Percentiles rank a stretch among this genome's conserved stretches.
phyloP scores from a whole-genome alignment of 139 green algal genomes.

The Coccomyxa sp. region DNA sequence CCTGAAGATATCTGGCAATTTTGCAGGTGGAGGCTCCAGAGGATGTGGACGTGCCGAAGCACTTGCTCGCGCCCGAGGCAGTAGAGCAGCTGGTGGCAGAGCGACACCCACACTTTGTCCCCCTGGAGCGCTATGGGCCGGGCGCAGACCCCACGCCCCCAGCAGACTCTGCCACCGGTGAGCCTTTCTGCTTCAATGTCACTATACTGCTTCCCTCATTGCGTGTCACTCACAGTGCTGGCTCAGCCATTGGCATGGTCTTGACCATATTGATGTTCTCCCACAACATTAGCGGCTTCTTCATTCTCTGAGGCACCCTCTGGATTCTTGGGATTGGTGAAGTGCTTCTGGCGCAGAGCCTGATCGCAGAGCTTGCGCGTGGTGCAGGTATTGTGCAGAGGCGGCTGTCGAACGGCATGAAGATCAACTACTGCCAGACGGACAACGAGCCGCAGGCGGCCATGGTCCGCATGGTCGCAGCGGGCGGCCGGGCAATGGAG shows the following conservation, averaged over 20 bases:
- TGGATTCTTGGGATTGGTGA: too few relatives aligned
- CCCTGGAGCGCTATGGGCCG: slow-evolving; percentile 22
- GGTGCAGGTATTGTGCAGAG: slow-evolving; percentile 72
- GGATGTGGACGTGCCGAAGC: slow-evolving; percentile 80
- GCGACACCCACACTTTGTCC: slow-evolving; percentile 71
- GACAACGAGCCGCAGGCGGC: slow-evolving; percentile 90
- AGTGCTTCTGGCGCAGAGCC: too few relatives aligned
- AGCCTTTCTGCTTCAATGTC: not conserved
- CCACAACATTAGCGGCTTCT: too few relatives aligned
- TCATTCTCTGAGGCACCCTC: too few relatives aligned
- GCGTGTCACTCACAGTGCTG: too few relatives aligned
- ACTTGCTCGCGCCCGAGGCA: slow-evolving; percentile 68
- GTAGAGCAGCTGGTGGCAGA: slow-evolving; percentile 48
- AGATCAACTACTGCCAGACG: slow-evolving; percentile 83
- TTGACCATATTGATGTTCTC: not conserved
- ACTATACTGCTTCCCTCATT: not conserved
- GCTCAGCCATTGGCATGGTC: not conserved
- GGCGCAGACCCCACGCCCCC: slow-evolving; percentile 7
- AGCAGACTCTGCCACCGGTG: slow-evolving; percentile 27
- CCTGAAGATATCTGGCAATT: too few relatives aligned
- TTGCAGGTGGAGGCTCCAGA: slow-evolving; percentile 44
- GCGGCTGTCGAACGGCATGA: slow-evolving; percentile 88
- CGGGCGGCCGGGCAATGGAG: slow-evolving; percentile 61
- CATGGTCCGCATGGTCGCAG: slow-evolving; percentile 81
- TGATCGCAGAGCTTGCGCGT: too few relatives aligned